These are phyloP conservation scores for Sonneratia caseolaris DNA, from an alignment of 345 rosid genomes.

Conservation along the genomic window DNA sequence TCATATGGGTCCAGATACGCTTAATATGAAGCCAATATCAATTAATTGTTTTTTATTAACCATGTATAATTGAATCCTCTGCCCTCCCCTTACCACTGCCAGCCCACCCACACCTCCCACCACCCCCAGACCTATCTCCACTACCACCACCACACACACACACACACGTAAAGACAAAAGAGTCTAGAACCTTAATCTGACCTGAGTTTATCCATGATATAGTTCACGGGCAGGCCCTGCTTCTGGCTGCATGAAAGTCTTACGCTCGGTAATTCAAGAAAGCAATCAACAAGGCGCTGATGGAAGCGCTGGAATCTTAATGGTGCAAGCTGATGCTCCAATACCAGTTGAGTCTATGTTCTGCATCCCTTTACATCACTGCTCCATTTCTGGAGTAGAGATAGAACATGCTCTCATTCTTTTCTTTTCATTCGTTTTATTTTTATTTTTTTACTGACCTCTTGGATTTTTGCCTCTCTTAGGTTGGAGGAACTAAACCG, in stretches of 20 bases:
- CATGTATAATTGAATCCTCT: background rate
- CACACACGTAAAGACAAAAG: too few species aligned
- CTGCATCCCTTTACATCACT: background rate
- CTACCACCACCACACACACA: too few species aligned
- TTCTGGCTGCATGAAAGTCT: conserved; percentile 65
- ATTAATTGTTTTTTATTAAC: background rate
- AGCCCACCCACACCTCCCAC: too few species aligned
- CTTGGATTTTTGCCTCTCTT: conserved; percentile 9
- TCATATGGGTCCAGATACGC: background rate
- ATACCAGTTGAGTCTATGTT: conserved; percentile 28
- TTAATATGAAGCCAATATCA: background rate
- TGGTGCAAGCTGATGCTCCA: conserved; percentile 79
- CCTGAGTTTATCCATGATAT: conserved; percentile 10
- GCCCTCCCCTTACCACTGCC: too few species aligned
- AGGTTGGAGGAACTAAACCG: conserved; percentile 43
- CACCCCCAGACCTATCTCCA: too few species aligned
- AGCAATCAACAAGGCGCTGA: conserved; percentile 31
- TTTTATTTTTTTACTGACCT: background rate
- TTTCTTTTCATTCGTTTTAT: background rate
- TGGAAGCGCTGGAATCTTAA: conserved; percentile 61
- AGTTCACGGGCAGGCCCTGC: conserved; percentile 96
- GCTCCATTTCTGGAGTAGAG: background rate
- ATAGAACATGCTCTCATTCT: background rate
- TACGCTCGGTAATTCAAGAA: conserved; percentile 42
- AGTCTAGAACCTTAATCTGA: conserved; percentile 4